phyloP scores from a whole-genome alignment of 2,329 filamentous ascomycete species.

The Fonsecaea multimorphosa region DNA sequence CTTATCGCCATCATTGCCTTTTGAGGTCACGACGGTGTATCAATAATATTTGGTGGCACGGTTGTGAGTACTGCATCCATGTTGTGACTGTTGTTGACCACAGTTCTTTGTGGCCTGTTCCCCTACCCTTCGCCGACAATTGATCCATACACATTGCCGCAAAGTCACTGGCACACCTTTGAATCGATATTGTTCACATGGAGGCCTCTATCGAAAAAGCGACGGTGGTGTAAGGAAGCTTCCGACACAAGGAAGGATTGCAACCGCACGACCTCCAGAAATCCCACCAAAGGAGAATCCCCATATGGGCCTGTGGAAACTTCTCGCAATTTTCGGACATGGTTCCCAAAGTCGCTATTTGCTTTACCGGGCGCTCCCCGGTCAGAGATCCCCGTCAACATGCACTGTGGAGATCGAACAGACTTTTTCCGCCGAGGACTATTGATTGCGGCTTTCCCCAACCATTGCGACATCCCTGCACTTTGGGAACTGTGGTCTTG shows the following conservation, averaged over 20 bases:
- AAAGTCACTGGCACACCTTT: neutral
- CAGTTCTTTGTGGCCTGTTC: neutral
- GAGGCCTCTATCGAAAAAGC: too few relatives aligned
- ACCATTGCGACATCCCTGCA: slow-evolving; percentile 1
- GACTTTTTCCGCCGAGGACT: neutral
- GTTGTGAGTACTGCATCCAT: neutral
- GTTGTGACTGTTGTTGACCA: neutral
- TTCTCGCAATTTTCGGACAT: neutral
- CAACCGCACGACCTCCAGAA: neutral
- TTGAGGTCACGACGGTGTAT: neutral
- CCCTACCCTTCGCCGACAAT: neutral
- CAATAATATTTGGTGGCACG: neutral
- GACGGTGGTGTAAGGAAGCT: neutral
- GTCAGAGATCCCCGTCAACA: neutral
- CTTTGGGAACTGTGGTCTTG: neutral
- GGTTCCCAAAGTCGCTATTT: neutral
- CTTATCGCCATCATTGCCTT: neutral
- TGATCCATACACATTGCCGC: neutral
- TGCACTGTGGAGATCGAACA: neutral
- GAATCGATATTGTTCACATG: too few relatives aligned
- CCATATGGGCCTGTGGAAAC: neutral
- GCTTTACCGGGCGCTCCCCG: neutral
- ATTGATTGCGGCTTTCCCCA: slow-evolving; percentile 44
- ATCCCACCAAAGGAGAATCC: neutral
- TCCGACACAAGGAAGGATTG: too few relatives aligned